Conservation (phyloP, 2,329 filamentous ascomycete genomes). For the Phyllosticta citriasiana region DNA sequence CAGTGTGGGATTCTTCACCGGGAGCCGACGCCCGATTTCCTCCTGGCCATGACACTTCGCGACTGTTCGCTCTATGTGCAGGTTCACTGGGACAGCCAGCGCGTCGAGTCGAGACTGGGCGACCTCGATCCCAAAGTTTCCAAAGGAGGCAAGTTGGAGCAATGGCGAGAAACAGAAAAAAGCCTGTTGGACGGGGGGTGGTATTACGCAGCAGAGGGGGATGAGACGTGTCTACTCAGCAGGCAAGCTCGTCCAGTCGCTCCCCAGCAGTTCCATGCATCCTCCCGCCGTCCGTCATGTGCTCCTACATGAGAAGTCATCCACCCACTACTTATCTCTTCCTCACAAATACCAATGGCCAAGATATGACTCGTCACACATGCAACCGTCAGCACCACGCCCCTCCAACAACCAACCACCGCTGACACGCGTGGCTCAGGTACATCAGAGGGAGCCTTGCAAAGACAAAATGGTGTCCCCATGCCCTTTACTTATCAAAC, state of each 20-base stretch:
- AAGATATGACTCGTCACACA: not conserved
- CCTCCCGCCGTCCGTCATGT: conserved; percentile 1
- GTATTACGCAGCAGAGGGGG: not conserved
- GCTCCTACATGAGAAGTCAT: not conserved
- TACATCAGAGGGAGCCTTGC: too few species aligned
- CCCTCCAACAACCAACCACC: not conserved
- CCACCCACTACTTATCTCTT: not conserved
- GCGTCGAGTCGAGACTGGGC: conserved; percentile 32
- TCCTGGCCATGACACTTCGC: conserved; percentile 37
- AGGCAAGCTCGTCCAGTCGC: not conserved
- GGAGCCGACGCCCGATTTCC: conserved; percentile 13
- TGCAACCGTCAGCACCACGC: not conserved
- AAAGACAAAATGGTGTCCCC: not conserved
- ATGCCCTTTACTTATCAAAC: too few species aligned
- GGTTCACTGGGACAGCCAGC: conserved; percentile 14
- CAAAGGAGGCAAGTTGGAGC: conserved; percentile 8
- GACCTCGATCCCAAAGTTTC: conserved; percentile 37
- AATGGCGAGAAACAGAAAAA: conserved; percentile 7
- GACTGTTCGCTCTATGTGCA: conserved; percentile 38
- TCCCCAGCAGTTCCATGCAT: not conserved
- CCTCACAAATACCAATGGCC: not conserved
- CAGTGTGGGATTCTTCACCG: conserved; percentile 21
- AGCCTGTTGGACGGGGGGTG: conserved; percentile 1
- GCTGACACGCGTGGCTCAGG: not conserved
- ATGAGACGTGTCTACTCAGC: conserved; percentile 10